Evolutionary conservation across 441 rosid genomes (phyloP).

Genomic region (Aquilaria agallochum): DNA sequence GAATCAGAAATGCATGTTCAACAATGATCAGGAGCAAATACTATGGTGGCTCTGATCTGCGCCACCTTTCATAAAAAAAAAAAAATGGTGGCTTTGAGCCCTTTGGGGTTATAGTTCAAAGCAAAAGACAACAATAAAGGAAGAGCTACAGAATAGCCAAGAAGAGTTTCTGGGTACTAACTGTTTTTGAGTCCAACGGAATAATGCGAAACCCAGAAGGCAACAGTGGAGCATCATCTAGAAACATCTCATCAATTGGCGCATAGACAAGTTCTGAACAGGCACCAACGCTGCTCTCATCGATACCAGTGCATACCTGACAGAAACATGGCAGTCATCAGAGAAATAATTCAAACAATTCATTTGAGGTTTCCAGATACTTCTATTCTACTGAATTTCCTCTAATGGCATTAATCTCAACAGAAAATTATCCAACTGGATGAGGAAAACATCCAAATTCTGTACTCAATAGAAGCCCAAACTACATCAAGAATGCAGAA

Average conservation of each 20-base stretch:
- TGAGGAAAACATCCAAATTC: neutral
- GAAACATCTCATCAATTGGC: conserved; percentile 96
- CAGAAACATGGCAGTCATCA: conserved; percentile 1
- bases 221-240: conserved; percentile 90
- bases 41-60: too few species aligned
- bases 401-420: neutral
- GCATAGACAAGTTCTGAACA: conserved; percentile 96
- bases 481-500: neutral
- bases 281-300: conserved; percentile 86
- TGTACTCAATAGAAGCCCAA: neutral
- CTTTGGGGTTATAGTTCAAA: too few species aligned
- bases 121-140: neutral
- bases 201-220: conserved; percentile 98
- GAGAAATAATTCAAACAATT: neutral
- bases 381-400: too few species aligned
- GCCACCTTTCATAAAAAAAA: too few species aligned
- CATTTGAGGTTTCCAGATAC: too few species aligned
- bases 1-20: too few species aligned
- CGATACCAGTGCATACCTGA: conserved; percentile 93
- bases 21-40: too few species aligned
- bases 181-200: conserved; percentile 86
- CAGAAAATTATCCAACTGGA: neutral
- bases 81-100: too few species aligned
- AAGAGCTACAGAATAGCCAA: neutral
- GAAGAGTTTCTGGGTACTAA: conserved; percentile 19